Conservation (phyloP, 2,329 filamentous ascomycete genomes). For the Beauveria bassiana region DNA sequence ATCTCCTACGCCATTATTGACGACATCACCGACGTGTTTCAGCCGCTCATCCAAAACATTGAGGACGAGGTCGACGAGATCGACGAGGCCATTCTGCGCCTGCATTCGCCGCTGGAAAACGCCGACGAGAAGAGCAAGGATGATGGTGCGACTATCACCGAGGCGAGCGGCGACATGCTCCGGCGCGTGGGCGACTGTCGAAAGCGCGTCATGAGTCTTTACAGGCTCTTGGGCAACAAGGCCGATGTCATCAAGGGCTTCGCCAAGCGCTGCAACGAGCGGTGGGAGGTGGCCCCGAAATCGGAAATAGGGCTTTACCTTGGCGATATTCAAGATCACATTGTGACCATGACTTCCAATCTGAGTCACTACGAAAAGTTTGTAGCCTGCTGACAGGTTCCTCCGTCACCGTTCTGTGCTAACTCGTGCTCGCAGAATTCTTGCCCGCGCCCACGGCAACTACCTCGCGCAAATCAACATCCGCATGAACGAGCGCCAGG, state of each 20-base stretch:
- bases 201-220: slow-evolving; percentile 95
- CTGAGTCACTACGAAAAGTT: slow-evolving; percentile 94
- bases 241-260: slow-evolving; percentile 99
- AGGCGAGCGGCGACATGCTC: slow-evolving; percentile 71
- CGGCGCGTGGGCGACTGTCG: slow-evolving; percentile 86
- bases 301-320: slow-evolving; percentile 97
- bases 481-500: slow-evolving; percentile 94
- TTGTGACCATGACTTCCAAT: slow-evolving; percentile 97
- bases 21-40: slow-evolving; percentile 95
- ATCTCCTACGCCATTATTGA: slow-evolving; percentile 98
- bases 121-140: slow-evolving; percentile 41
- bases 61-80: slow-evolving; percentile 97
- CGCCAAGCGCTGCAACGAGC: slow-evolving; percentile 94
- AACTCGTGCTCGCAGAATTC: slow-evolving; percentile 50
- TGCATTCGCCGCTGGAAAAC: slow-evolving; percentile 55
- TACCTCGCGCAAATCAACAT: slow-evolving; percentile 99
- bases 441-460: slow-evolving; percentile 87
- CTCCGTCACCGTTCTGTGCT: not conserved
- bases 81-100: slow-evolving; percentile 78
- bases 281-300: slow-evolving; percentile 91
- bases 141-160: slow-evolving; percentile 34
- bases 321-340: slow-evolving; percentile 98
- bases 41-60: slow-evolving; percentile 82
- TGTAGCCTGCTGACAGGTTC: slow-evolving; percentile 23
- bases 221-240: slow-evolving; percentile 89